These are phyloP conservation scores for Ceratocystis cacaofunesta DNA, from an alignment of 2,329 filamentous ascomycete genomes.

Conservation along the genomic window DNA sequence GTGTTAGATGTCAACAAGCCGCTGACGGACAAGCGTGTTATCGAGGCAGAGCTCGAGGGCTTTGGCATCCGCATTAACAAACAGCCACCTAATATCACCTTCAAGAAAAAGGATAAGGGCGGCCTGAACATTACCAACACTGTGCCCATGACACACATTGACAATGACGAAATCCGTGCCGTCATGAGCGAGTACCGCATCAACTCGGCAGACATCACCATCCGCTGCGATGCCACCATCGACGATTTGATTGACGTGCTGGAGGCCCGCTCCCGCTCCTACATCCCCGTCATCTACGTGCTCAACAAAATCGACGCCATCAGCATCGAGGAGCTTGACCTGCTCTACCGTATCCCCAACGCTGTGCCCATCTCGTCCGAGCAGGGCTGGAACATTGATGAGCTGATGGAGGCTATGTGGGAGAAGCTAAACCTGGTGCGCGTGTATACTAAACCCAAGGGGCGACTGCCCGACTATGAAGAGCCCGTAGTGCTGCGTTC, in stretches of 20 bases:
- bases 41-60: slow-evolving; percentile 87
- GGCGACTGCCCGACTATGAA: slow-evolving; percentile 81
- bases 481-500: slow-evolving; percentile 78
- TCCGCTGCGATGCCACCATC: slow-evolving; percentile 92
- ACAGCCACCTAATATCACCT: slow-evolving; percentile 91
- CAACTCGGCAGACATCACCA: slow-evolving; percentile 90
- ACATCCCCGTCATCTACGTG: slow-evolving; percentile 98
- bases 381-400: slow-evolving; percentile 95
- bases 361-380: slow-evolving; percentile 95
- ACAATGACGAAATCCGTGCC: slow-evolving; percentile 91
- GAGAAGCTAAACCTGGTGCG: slow-evolving; percentile 82
- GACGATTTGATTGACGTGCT: slow-evolving; percentile 94
- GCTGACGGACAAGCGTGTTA: slow-evolving; percentile 87
- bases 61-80: slow-evolving; percentile 99
- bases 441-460: slow-evolving; percentile 97
- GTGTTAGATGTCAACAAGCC: slow-evolving; percentile 98
- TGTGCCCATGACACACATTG: slow-evolving; percentile 79
- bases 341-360: slow-evolving; percentile 92
- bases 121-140: slow-evolving; percentile 94
- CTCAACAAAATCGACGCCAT: slow-evolving; percentile 99
- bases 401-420: slow-evolving; percentile 97
- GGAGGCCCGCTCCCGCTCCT: slow-evolving; percentile 85
- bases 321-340: slow-evolving; percentile 90
- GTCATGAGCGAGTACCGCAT: slow-evolving; percentile 97
- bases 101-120: slow-evolving; percentile 98